Base-by-base conservation (phyloP, 139 green algal genomes). In the Axilococcus clingmanii region DNA sequence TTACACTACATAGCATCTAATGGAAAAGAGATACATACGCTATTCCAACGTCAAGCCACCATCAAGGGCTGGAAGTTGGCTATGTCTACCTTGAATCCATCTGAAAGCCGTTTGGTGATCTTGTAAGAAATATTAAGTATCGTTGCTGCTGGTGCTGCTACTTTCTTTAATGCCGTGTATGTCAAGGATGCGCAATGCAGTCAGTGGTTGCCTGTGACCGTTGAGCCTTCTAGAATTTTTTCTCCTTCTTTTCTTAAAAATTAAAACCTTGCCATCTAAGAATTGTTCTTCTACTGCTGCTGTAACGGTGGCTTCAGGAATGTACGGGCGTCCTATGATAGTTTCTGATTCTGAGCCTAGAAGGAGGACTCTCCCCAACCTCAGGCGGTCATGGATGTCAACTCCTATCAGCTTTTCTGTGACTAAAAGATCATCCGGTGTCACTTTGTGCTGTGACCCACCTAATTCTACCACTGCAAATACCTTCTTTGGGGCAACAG, bases 191-290 rank as follows among this genome's bases (percentile, higher is more conserved):
- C 66, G 37, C 25, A 75, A 41, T 30, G 66, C 57, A 8, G 66
- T 75, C 37, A 75, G 35, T 11, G 63, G 53, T 58, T 75, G 66
- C 23, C 80, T 57, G 42, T 91, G 77, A 3, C 83, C 81, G 5
- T 69, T 74, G n/a, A 59, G 48, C 6, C 79, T 52, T 25, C 75
- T 64, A 28, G 81, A 93, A 58, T 87, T 86, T 34, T 91, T 94
- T 33, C 84, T 40, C 7, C 84, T 58, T 49, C 83, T 76, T 61
- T 94, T 94, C 46, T 94, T 82, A 62, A 94, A 94, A 7, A 89
- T 76, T 5, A 86, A 63, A 41, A 87, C 76, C 53, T 88, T 91
- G 35, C 64, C 84, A 41, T 94, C 79, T 20, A 74, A 55, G 20
- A 84, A 79, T 46, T 88, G 76, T 61, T 89, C 78, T 65, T 84